Conservation (phyloP, 1,284 basidiomycete genomes). For the Tremellales sp. region DNA sequence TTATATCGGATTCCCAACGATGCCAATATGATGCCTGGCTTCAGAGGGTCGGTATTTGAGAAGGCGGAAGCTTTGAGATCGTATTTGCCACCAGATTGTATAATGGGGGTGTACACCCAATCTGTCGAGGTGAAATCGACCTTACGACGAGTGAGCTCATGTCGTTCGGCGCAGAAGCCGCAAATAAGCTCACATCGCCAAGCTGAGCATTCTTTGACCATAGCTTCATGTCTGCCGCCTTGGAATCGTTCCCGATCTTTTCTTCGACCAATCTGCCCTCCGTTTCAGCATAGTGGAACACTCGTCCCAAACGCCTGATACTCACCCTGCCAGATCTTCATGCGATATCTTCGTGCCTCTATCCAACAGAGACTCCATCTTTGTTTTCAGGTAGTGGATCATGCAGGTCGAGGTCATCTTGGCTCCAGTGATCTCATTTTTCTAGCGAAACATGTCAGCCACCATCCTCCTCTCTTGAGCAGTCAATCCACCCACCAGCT, state of each 20-base stretch:
- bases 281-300: too few relatives aligned
- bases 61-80: conserved; percentile 83
- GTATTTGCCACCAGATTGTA: conserved; percentile 90
- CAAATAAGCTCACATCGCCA: conserved; percentile 58
- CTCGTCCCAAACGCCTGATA: too few relatives aligned
- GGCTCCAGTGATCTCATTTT: conserved; percentile 69
- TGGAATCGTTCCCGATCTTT: conserved; percentile 79
- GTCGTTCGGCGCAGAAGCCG: not conserved
- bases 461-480: not conserved
- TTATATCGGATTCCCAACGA: conserved; percentile 89
- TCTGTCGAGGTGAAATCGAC: conserved; percentile 84
- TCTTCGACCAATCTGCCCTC: conserved; percentile 56
- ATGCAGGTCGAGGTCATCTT: conserved; percentile 81
- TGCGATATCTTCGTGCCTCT: conserved; percentile 86
- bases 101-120: conserved; percentile 91
- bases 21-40: conserved; percentile 85
- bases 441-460: conserved; percentile 53
- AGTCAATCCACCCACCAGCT: conserved; percentile 61
- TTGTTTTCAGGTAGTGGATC: conserved; percentile 77
- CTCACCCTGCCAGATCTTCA: conserved; percentile 52
- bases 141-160: conserved; percentile 50
- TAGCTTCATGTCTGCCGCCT: conserved; percentile 81
- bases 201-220: conserved; percentile 72
- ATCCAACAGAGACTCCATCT: conserved; percentile 87
- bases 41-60: conserved; percentile 77